phyloP scores from a whole-genome alignment of 106 monocot species.

The Posidonia australis region DNA sequence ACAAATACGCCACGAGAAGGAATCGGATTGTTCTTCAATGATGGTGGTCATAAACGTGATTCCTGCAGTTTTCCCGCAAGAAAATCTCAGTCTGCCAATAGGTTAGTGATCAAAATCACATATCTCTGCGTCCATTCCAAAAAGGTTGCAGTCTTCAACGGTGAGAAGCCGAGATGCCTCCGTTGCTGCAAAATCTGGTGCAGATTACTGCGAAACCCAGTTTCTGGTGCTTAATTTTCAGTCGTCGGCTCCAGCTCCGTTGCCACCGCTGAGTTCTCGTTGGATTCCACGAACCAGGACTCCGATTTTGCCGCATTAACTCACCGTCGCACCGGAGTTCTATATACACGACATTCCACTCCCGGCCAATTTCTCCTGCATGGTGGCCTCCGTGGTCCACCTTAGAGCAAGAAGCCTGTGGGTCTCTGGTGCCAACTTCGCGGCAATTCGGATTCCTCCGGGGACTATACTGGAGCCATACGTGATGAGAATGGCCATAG shows the following conservation, averaged over 20 bases:
- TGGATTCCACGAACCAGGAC: constrained; percentile 11
- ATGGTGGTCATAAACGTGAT: background rate
- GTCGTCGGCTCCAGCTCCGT: background rate
- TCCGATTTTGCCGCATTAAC: constrained; percentile 5
- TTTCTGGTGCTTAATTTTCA: background rate
- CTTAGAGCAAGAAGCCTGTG: constrained; percentile 12
- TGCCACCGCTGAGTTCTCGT: background rate
- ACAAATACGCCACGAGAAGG: background rate
- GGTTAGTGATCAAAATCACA: background rate
- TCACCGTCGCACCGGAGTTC: constrained; percentile 9
- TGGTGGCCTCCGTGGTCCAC: constrained; percentile 19
- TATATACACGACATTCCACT: constrained; percentile 12
- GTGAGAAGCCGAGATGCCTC: background rate
- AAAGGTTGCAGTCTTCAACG: background rate
- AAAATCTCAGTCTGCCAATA: background rate
- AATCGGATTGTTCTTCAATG: background rate
- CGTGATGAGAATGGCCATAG: constrained; percentile 19
- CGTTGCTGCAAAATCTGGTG: no score
- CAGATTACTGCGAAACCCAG: background rate
- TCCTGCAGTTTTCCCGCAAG: background rate
- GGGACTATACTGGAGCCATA: constrained; percentile 7
- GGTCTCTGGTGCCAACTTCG: constrained; percentile 9
- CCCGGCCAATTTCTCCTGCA: constrained; percentile 18
- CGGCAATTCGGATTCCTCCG: constrained; percentile 13
- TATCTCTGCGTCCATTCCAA: no score